Evolutionary conservation across 1,284 basidiomycete genomes (phyloP), one percentile per base, ranked within the genome.

Genomic region (Tetrapyrgos nigripes): DNA sequence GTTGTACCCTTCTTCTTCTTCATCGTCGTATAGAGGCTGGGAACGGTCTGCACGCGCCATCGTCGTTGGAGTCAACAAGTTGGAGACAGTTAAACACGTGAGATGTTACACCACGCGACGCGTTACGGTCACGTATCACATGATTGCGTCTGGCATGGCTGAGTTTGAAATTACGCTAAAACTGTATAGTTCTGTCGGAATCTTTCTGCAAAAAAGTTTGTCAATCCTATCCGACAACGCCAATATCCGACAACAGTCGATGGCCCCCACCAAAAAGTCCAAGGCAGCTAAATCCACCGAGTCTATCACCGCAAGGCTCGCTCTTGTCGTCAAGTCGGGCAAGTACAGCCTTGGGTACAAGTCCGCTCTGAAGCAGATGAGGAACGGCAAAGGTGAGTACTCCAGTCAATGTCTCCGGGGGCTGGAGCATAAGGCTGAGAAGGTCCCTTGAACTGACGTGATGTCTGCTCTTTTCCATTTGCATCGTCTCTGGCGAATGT

Each of bases 311-410:
- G 88, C 96, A 70, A 91, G 92, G 76, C 93, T 99, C 66, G 93
- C 95, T 65, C 94, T 99, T 71, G 96, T 98, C 74, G 96, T 98
- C 79, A 98, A 99, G 88, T 98, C 96, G 68, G 91, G 90, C 66
- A 93, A 96, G 79, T 97, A 93, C 87, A 84, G 86, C 59, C 84
- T 97, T 66, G 96, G 96, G 63, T 97, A 97, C 90, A 97, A 97
- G 83, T 93, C 93, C 66, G 94, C 97, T 56, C 86, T 99, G 71
- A 98, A 98, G 88, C 91, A 94, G 83, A 97, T 99, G 93, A 92
- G 97, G 73, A 92, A 82, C 70, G 97, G 97, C 78, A 98, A 98
- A 87, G 94, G 96, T 97, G 77, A 84, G 93, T 79, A 55, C 66
- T 70, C 65, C 57, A 60, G 62, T 65, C 64, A 68, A 28, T 80